Evolutionary conservation across 768 basidiomycete species (phyloP).

Genomic region (Suillus americanus): DNA sequence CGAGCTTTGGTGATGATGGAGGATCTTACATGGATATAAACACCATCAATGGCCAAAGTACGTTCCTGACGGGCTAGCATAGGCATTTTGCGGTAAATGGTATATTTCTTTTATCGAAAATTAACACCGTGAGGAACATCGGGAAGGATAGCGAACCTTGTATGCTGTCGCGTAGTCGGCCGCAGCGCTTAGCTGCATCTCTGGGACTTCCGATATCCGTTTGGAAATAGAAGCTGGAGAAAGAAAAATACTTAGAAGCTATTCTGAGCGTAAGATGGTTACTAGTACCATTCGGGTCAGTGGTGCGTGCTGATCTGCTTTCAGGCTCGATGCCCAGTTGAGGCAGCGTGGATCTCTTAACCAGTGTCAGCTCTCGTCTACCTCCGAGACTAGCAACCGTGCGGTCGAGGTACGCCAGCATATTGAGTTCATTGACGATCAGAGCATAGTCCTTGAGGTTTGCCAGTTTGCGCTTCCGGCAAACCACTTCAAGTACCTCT

Average conservation of each 20-base stretch:
- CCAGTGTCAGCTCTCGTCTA: conserved; percentile 77
- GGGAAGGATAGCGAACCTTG: conserved; percentile 50
- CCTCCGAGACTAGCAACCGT: conserved; percentile 96
- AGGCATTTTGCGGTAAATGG: conserved; percentile 90
- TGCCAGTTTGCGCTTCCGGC: conserved; percentile 62
- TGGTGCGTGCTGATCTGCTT: conserved; percentile 66
- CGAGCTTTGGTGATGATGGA: background rate
- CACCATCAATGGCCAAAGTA: conserved; percentile 90
- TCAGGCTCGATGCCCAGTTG: conserved; percentile 69
- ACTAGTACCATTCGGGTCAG: conserved; percentile 83
- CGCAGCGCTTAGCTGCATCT: conserved; percentile 56
- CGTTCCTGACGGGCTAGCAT: conserved; percentile 93
- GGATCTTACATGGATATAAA: conserved; percentile 77
- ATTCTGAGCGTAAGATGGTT: background rate
- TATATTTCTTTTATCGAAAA: conserved; percentile 64
- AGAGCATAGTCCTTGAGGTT: conserved; percentile 84
- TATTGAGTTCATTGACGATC: conserved; percentile 56
- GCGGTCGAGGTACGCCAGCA: conserved; percentile 87
- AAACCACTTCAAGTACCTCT: conserved; percentile 87
- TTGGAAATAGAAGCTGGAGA: conserved; percentile 88
- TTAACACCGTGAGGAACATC: background rate
- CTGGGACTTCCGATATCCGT: conserved; percentile 67
- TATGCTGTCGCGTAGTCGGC: conserved; percentile 84
- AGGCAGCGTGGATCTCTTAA: conserved; percentile 75
- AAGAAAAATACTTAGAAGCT: conserved; percentile 1